Percentiles rank a stretch among this genome's conserved stretches.
phyloP scores from a whole-genome alignment of 1,284 basidiomycete genomes.

The Phaffia rhodozyma region DNA sequence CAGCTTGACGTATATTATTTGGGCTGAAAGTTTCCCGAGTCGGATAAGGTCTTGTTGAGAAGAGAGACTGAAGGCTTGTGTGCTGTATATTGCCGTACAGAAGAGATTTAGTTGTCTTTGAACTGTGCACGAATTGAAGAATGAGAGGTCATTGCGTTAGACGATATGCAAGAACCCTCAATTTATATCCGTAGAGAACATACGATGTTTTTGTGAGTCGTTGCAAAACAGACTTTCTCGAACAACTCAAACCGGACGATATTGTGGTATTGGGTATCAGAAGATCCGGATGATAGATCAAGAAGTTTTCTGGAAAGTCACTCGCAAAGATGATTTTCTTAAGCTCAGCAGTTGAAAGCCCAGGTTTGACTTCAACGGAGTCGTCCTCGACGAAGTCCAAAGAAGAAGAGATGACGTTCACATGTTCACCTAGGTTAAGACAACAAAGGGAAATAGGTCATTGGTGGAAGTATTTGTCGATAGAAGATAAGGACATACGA shows the following conservation, averaged over 20 bases:
- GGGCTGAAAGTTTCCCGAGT: neutral
- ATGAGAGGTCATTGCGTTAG: neutral
- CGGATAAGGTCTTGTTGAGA: conserved; percentile 29
- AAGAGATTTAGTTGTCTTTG: conserved; percentile 37
- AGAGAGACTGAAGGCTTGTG: conserved; percentile 68
- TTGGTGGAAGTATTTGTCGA: conserved; percentile 9
- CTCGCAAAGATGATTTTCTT: conserved; percentile 26
- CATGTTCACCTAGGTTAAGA: neutral
- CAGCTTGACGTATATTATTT: conserved; percentile 21
- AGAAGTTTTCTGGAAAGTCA: conserved; percentile 29
- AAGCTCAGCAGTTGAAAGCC: neutral
- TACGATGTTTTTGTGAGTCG: conserved; percentile 42
- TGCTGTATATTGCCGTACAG: conserved; percentile 86
- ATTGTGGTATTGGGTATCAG: conserved; percentile 79
- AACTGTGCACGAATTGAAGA: neutral
- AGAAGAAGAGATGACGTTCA: neutral
- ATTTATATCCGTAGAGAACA: neutral
- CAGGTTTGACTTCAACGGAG: neutral
- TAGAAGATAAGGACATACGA: conserved; percentile 3
- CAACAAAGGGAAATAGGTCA: conserved; percentile 26
- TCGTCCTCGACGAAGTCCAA: neutral
- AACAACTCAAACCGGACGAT: conserved; percentile 65
- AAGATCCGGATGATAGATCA: conserved; percentile 80
- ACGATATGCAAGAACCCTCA: neutral
- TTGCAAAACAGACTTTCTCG: conserved; percentile 66